Evolutionary conservation across 495 filamentous ascomycete genomes (phyloP), one percentile per base, ranked within the genome.

Genomic region (Parachaetomium inaequale): DNA sequence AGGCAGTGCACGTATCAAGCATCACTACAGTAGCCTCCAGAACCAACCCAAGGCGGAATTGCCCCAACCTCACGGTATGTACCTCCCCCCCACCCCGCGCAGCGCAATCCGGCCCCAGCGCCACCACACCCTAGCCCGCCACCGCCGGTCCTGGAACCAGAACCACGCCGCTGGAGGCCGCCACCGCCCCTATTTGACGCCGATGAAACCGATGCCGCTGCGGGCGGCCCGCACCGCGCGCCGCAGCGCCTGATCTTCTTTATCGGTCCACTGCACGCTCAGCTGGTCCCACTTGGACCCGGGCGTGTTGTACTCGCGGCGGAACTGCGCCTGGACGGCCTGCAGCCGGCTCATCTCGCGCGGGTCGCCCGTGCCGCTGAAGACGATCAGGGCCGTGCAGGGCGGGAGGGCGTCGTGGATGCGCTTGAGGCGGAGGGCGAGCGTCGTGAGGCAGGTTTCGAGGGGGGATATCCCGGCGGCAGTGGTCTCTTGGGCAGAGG

Each of bases 221-320:
- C 92, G 82, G 1, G 93, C 92, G 42, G 76, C 76, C 61, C 79
- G 78, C 60, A 86, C 85, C 0, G 92, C 93, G 67, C 76, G 82
- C 70, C 82, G 87, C 66, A 96, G 72, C 42, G 83, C 85, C 75
- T 95, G 89, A 34, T 92, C 88, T 72, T 98, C 93, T 4, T 68
- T 77, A 72, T 96, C 92, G 12, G 93, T 96, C 93, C 93, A 98
- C 73, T 92, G 86, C 31, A 96, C 87, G 61, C 76, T 90, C 50
- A 96, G 70, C 59, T 96, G 78, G 71, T 96, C 90, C 93, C 93
- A 98, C 46, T 92, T 91, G 70, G 85, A 90, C 4, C 81, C 79
- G 1, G 82, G 77, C 23, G 78, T 79, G 63, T 82, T 78, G 70
- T 87, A 96, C 75, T 98, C 93, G 60, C 84, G 79, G 65, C 86